A percentile compares a stretch with the other conserved stretches of the same genome.
Evolutionary conservation across 2,329 filamentous ascomycete species (phyloP).

Genomic region (Exophiala dermatitidis): DNA sequence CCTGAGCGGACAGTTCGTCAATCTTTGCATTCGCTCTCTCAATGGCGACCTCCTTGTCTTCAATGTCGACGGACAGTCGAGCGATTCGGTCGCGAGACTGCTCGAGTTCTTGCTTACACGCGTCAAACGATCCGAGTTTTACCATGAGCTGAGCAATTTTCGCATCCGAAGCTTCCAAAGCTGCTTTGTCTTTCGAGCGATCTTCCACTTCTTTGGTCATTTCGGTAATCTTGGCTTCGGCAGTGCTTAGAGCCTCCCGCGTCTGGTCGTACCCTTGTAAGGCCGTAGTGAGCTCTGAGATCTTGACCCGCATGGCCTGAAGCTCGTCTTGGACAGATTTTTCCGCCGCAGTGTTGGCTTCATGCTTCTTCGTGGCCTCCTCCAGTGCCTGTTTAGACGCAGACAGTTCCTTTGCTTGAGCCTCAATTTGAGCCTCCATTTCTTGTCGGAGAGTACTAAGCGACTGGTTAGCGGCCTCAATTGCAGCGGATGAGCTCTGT

Average conservation of each 20-base stretch:
- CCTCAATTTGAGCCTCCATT: constrained; percentile 18
- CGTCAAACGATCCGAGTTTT: constrained; percentile 9
- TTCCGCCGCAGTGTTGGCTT: constrained; percentile 9
- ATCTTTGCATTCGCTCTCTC: constrained; percentile 12
- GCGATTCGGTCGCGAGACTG: constrained; percentile 5
- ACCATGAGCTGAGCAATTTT: constrained; percentile 13
- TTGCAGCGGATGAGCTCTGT: constrained; percentile 12
- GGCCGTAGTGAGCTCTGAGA: constrained; percentile 11
- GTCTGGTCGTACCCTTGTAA: constrained; percentile 10
- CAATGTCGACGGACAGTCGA: constrained; percentile 11
- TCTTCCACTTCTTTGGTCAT: constrained; percentile 10
- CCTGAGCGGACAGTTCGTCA: constrained; percentile 9
- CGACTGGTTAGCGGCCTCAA: constrained; percentile 15
- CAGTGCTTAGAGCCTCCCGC: constrained; percentile 8
- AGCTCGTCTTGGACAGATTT: constrained; percentile 14
- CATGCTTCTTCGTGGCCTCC: constrained; percentile 7
- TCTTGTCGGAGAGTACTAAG: constrained; percentile 4
- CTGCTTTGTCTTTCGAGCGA: constrained; percentile 4
- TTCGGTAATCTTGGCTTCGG: constrained; percentile 13
- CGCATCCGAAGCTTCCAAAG: constrained; percentile 12
- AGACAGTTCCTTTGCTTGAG: constrained; percentile 13
- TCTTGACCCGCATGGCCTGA: constrained; percentile 6
- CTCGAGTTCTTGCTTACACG: constrained; percentile 14
- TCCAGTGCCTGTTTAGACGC: constrained; percentile 9
- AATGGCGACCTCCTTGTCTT: background rate